Percentiles rank a stretch among this genome's conserved stretches.
phyloP scores from a whole-genome alignment of 1,139 yeast species.

The Kodamaea plutei region DNA sequence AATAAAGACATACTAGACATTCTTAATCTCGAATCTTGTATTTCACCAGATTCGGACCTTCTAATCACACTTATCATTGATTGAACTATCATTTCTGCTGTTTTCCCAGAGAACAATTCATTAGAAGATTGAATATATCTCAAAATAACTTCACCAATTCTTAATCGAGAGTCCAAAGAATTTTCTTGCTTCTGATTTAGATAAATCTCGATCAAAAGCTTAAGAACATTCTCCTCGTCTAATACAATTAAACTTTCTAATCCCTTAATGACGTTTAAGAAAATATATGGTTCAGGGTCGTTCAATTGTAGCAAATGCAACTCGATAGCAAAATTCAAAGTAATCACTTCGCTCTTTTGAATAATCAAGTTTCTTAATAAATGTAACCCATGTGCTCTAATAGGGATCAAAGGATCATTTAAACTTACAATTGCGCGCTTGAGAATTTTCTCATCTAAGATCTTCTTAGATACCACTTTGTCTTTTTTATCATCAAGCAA shows the following conservation, averaged over 20 bases:
- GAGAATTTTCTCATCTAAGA: conserved; percentile 28
- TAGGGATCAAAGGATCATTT: conserved; percentile 77
- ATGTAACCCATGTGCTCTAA: conserved; percentile 81
- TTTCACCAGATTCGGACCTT: conserved; percentile 23
- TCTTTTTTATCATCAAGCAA: conserved; percentile 26
- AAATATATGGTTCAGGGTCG: conserved; percentile 84
- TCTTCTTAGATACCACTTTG: conserved; percentile 11
- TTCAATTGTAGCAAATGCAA: conserved; percentile 62
- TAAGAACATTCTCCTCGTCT: conserved; percentile 37
- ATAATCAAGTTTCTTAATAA: conserved; percentile 57
- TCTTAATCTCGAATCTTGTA: conserved; percentile 56
- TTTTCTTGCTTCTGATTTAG: conserved; percentile 24
- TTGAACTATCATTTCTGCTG: conserved; percentile 25
- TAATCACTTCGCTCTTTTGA: conserved; percentile 45
- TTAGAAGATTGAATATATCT: conserved; percentile 52
- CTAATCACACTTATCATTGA: conserved; percentile 39
- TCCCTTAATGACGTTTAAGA: conserved; percentile 78
- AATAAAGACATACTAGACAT: conserved; percentile 85
- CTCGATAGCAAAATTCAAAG: conserved; percentile 51
- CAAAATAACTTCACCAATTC: conserved; percentile 76
- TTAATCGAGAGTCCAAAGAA: conserved; percentile 67
- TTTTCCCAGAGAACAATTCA: conserved; percentile 42
- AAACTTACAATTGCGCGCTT: conserved; percentile 62
- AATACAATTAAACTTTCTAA: conserved; percentile 54
- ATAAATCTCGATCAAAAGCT: conserved; percentile 42